These are phyloP conservation scores for Brasenia schreberi DNA, from an alignment of 164 flowering plant genomes.

Conservation along the genomic window DNA sequence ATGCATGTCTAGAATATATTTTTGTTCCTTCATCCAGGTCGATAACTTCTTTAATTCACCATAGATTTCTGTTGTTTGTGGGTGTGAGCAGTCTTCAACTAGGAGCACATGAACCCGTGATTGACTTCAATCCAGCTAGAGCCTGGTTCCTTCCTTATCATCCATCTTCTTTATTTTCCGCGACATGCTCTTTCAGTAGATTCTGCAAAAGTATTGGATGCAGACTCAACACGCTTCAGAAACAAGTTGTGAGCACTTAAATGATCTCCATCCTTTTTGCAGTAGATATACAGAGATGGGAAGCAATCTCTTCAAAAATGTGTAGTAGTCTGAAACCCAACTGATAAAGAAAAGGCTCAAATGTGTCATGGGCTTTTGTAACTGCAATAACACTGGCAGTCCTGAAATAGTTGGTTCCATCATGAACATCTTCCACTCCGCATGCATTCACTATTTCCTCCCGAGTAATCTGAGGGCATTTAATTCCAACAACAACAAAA, in stretches of 20 bases:
- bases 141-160: too few relatives aligned
- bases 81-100: too few relatives aligned
- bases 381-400: slow-evolving; percentile 97
- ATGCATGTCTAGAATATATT: too few relatives aligned
- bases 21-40: too few relatives aligned
- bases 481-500: slow-evolving; percentile 87
- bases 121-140: too few relatives aligned
- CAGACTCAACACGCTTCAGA: slow-evolving; percentile 73
- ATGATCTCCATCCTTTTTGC: slow-evolving; percentile 96
- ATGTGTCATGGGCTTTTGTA: slow-evolving; percentile 93
- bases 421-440: slow-evolving; percentile 98
- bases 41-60: too few relatives aligned
- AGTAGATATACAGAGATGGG: slow-evolving; percentile 88
- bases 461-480: slow-evolving; percentile 89
- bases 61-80: too few relatives aligned
- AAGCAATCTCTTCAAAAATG: slow-evolving; percentile 78
- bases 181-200: slow-evolving; percentile 75
- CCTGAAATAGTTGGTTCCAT: slow-evolving; percentile 97
- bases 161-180: slow-evolving; percentile 38
- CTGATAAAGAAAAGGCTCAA: slow-evolving; percentile 97
- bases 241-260: slow-evolving; percentile 89
- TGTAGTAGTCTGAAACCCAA: slow-evolving; percentile 78
- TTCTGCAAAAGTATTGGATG: slow-evolving; percentile 84
- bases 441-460: slow-evolving; percentile 99
- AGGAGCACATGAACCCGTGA: too few relatives aligned